Percentiles rank a stretch among this genome's conserved stretches.
These are phyloP conservation scores for Candida tropicalis DNA, from an alignment of 1,139 yeast genomes.

Conservation along the genomic window DNA sequence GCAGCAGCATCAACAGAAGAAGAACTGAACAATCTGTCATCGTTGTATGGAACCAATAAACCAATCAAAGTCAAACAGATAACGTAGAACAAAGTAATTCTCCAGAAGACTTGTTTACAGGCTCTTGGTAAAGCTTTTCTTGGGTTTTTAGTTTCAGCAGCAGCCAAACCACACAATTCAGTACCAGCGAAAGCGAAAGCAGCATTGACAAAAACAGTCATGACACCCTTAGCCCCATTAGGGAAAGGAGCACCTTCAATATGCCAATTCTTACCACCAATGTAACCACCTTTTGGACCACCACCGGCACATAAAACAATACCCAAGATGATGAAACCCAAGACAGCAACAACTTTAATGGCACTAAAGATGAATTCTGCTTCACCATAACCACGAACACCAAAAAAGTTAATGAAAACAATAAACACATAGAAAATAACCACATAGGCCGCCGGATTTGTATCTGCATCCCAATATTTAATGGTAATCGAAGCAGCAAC, in stretches of 20 bases:
- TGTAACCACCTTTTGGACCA: slow-evolving; percentile 47
- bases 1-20: slow-evolving; percentile 47
- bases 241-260: slow-evolving; percentile 65
- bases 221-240: slow-evolving; percentile 60
- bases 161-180: slow-evolving; percentile 49
- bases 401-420: slow-evolving; percentile 33
- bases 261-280: slow-evolving; percentile 63
- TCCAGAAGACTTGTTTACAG: slow-evolving; percentile 51
- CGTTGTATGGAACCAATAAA: slow-evolving; percentile 44
- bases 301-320: slow-evolving; percentile 73
- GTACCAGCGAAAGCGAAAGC: slow-evolving; percentile 53
- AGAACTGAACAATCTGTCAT: slow-evolving; percentile 32
- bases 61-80: slow-evolving; percentile 47
- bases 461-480: slow-evolving; percentile 29
- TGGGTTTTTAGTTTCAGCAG: slow-evolving; percentile 46
- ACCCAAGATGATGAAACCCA: slow-evolving; percentile 69
- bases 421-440: slow-evolving; percentile 34
- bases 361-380: slow-evolving; percentile 34
- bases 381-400: slow-evolving; percentile 42
- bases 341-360: slow-evolving; percentile 34
- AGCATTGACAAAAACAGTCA: slow-evolving; percentile 48
- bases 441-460: slow-evolving; percentile 34
- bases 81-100: slow-evolving; percentile 47
- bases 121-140: slow-evolving; percentile 46
- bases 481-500: slow-evolving; percentile 43